A percentile compares a stretch with the other conserved stretches of the same genome.
phyloP scores from a whole-genome alignment of 169 alveolate genomes.

The Plasmodium berghei region DNA sequence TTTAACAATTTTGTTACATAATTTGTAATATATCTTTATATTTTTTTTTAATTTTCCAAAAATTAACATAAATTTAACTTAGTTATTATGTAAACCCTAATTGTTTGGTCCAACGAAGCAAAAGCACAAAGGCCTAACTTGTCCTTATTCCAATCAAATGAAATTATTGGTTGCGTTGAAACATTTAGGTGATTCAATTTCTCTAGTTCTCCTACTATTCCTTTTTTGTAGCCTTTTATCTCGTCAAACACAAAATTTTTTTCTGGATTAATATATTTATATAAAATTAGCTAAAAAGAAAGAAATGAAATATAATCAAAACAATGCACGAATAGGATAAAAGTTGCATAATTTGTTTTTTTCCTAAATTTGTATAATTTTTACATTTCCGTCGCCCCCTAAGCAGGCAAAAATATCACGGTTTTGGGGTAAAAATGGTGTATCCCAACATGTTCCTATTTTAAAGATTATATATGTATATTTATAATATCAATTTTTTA shows the following conservation, averaged over 20 bases:
- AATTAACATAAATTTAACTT: conserved; percentile 61
- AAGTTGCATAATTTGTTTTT: not conserved
- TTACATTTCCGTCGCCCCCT: conserved; percentile 92
- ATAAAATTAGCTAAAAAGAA: conserved; percentile 89
- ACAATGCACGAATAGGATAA: not conserved
- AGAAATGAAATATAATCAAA: conserved; percentile 19
- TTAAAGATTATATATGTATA: conserved; percentile 16
- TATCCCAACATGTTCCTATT: conserved; percentile 94
- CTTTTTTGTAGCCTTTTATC: conserved; percentile 82
- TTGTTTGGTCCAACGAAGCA: conserved; percentile 93
- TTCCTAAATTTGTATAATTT: conserved; percentile 19
- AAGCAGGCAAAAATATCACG: conserved; percentile 91
- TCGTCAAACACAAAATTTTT: conserved; percentile 79
- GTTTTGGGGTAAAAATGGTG: conserved; percentile 93
- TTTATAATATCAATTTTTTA: not conserved
- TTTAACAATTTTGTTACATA: conserved; percentile 18
- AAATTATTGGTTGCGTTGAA: conserved; percentile 93
- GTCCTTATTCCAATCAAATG: conserved; percentile 91
- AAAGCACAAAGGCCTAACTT: conserved; percentile 84
- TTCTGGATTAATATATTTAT: conserved; percentile 88
- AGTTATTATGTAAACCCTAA: conserved; percentile 85
- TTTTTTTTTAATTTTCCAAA: conserved; percentile 2
- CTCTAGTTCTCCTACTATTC: conserved; percentile 92
- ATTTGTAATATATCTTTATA: not conserved
- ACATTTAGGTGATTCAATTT: conserved; percentile 91